These are phyloP conservation scores for Yarrowia porcina DNA, from an alignment of 805 yeast species.

Conservation along the genomic window DNA sequence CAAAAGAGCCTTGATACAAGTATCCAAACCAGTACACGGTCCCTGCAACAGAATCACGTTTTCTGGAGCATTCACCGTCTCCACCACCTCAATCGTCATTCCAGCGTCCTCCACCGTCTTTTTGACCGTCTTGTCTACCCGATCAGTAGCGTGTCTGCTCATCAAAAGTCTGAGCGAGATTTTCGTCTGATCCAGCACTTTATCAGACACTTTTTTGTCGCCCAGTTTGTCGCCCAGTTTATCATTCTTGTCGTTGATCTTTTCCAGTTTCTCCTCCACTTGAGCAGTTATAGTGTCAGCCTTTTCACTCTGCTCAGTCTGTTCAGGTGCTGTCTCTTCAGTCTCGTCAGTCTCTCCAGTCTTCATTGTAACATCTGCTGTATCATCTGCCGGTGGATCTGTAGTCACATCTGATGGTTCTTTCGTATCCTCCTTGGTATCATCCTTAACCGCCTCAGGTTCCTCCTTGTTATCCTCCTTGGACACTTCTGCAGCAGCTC, in stretches of 20 bases:
- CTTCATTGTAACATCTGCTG: background rate
- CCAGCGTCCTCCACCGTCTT: constrained; percentile 14
- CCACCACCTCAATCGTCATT: constrained; percentile 13
- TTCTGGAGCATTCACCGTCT: constrained; percentile 12
- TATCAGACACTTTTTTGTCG: background rate
- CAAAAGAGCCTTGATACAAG: background rate
- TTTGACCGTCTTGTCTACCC: background rate
- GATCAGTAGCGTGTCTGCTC: constrained; percentile 10
- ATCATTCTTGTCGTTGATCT: constrained; percentile 5
- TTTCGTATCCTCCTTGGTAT: background rate
- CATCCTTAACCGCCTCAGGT: background rate
- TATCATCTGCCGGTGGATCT: background rate
- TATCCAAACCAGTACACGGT: background rate
- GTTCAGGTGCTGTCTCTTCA: no score
- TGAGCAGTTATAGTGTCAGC: no score
- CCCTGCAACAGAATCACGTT: constrained; percentile 13
- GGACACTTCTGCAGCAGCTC: constrained; percentile 5
- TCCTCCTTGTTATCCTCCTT: background rate
- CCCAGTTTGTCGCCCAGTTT: background rate
- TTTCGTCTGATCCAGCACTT: background rate
- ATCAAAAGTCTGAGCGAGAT: background rate
- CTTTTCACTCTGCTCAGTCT: no score
- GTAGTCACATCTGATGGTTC: background rate
- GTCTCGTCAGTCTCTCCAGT: no score
- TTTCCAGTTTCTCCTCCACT: constrained; percentile 14